Evolutionary conservation across 2,329 filamentous ascomycete species (phyloP), one percentile per base, ranked within the genome.

Genomic region (Tricladium varicosporioides): DNA sequence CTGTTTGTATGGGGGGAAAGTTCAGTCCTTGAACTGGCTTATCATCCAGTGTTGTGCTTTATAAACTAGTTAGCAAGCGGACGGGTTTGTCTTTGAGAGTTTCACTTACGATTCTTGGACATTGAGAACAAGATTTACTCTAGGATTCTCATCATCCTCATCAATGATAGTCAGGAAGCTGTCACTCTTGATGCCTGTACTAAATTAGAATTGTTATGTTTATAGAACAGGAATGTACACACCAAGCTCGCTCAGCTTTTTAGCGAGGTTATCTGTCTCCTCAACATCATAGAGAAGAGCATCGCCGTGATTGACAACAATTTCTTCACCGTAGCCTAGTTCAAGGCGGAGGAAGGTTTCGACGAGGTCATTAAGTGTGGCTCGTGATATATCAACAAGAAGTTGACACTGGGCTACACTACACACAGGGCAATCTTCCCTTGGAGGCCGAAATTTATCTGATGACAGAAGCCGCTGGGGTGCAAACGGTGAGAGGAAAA

Each of bases 211-310:
- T 9, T 42, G 55, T 60, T 16, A 40, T 31, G 5, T 5, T 42
- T 14, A 13, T 13, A 40, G 10, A 52, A 31, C 7, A 31, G 13
- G 5, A 54, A 54, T 22, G 15, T 51, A 55, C 75, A 65, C 76
- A 83, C 84, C 89, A 8, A 97, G 79, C 16, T 96, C 89, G 22
- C 74, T 79, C 51, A 99, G 80, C 59, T 88, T 92, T 76, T 91
- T 95, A 1, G 78, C 73, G 1, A 97, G 76, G 66, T 97, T 95
- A 56, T 95, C 90, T 4, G 91, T 91, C 67, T 96, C 84, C 55
- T 97, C 94, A 0, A 87, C 83, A 67, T 97, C 94, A 67, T 96
- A 97, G 44, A 97, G 79, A n/a, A 92, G 79, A 51, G 87, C 87
- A 9, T 82, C 78, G 5, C 91, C 87, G 56, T 83, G 91, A 68